Evolutionary conservation across 2,329 filamentous ascomycete genomes (phyloP).

Genomic region (Moelleriella libera): DNA sequence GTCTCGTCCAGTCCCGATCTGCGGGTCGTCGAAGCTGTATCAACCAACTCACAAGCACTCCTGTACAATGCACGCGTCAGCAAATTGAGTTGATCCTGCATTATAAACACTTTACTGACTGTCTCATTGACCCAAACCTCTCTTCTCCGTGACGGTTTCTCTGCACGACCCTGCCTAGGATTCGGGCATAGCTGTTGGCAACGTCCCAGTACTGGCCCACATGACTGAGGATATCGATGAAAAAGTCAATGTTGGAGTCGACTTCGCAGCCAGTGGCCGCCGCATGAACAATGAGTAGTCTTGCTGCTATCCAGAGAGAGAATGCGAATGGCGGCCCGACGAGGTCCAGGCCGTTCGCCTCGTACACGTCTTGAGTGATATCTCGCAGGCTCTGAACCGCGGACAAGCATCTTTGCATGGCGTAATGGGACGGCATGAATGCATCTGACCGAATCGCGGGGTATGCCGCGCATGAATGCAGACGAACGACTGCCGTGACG

Average conservation of each 20-base stretch:
- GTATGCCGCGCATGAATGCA: conserved; percentile 29
- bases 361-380: conserved; percentile 27
- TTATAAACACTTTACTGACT: conserved; percentile 12
- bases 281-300: conserved; percentile 25
- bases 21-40: conserved; percentile 18
- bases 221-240: conserved; percentile 25
- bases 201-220: conserved; percentile 30
- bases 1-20: conserved; percentile 22
- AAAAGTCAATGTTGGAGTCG: conserved; percentile 26
- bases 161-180: conserved; percentile 23
- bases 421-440: conserved; percentile 28
- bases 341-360: conserved; percentile 26
- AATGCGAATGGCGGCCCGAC: conserved; percentile 29
- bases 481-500: conserved; percentile 25
- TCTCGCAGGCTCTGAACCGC: conserved; percentile 28
- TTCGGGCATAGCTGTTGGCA: conserved; percentile 25
- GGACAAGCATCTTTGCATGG: conserved; percentile 28
- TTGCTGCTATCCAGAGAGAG: conserved; percentile 27
- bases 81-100: no score
- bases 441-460: conserved; percentile 23
- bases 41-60: conserved; percentile 24
- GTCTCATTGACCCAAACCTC: conserved; percentile 24
- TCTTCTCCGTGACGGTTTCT: conserved; percentile 19
- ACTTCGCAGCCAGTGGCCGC: conserved; percentile 21
- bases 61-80: conserved; percentile 8